These are phyloP conservation scores for Aureobasidium pullulans DNA, from an alignment of 2,329 filamentous ascomycete species.

Conservation along the genomic window DNA sequence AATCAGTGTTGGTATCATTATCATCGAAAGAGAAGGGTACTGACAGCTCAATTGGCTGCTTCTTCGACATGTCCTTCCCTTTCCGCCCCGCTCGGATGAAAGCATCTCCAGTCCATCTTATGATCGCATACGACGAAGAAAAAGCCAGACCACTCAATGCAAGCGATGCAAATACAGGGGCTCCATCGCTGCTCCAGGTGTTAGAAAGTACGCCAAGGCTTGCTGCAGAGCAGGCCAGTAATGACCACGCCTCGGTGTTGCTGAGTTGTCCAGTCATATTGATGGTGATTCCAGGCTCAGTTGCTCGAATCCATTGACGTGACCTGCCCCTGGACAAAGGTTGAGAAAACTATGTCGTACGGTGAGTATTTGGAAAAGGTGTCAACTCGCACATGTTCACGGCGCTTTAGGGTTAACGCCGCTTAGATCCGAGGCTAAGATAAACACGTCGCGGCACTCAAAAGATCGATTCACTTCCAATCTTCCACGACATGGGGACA, in stretches of 20 bases:
- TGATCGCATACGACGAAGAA: slow-evolving; percentile 71
- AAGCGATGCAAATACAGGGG: slow-evolving; percentile 80
- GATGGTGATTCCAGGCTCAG: not conserved
- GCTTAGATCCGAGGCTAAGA: slow-evolving; percentile 6
- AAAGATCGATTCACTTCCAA: no score
- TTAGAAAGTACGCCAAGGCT: slow-evolving; percentile 70
- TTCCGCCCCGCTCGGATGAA: slow-evolving; percentile 86
- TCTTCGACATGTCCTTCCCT: slow-evolving; percentile 80
- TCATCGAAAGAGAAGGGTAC: slow-evolving; percentile 21
- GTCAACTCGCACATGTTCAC: slow-evolving; percentile 3
- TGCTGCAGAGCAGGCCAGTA: slow-evolving; percentile 57
- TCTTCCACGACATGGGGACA: no score
- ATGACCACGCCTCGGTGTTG: slow-evolving; percentile 47
- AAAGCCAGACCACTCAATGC: slow-evolving; percentile 84
- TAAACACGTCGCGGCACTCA: not conserved
- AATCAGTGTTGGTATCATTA: slow-evolving; percentile 9
- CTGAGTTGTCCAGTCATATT: slow-evolving; percentile 32
- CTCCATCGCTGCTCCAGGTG: slow-evolving; percentile 76
- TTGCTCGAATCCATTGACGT: not conserved
- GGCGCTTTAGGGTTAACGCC: not conserved
- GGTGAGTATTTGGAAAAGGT: slow-evolving; percentile 4
- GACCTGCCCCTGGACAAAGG: not conserved
- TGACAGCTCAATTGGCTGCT: slow-evolving; percentile 65
- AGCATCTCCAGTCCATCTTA: slow-evolving; percentile 84
- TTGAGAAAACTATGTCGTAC: not conserved